Conservation (phyloP, 1,284 basidiomycete species). For the Irpex sp. region DNA sequence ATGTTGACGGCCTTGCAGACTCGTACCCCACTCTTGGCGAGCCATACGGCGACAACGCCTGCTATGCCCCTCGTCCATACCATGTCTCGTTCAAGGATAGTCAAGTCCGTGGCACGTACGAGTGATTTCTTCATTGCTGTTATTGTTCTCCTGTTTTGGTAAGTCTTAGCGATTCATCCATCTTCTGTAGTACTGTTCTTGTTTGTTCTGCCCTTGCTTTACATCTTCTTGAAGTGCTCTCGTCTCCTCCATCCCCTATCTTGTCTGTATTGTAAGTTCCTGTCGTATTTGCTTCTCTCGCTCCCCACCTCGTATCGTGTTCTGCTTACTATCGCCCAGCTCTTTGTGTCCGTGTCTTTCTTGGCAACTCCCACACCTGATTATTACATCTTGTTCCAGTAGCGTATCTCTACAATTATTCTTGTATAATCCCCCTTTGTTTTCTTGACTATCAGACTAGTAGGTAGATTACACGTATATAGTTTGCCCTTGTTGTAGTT, state of each 20-base stretch:
- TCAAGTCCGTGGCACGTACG: conserved; percentile 3
- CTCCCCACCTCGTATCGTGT: too few relatives aligned
- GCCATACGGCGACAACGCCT: conserved; percentile 1
- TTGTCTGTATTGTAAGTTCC: too few relatives aligned
- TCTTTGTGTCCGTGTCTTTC: too few relatives aligned
- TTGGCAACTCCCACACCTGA: too few relatives aligned
- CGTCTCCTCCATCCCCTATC: not conserved
- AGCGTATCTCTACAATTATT: not conserved
- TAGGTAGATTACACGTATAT: not conserved
- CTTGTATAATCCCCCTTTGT: not conserved
- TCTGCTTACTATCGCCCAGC: too few relatives aligned
- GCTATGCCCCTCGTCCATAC: not conserved
- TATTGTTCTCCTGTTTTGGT: not conserved
- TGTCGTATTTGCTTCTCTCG: too few relatives aligned
- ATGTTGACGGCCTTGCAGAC: not conserved
- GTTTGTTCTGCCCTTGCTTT: not conserved
- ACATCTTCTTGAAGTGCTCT: not conserved
- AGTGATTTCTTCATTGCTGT: not conserved
- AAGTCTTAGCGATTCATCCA: not conserved
- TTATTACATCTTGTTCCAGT: not conserved
- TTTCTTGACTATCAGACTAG: not conserved
- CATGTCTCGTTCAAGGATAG: conserved; percentile 4
- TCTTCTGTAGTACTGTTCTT: not conserved
- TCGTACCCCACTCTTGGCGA: not conserved
- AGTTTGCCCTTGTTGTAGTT: not conserved